Evolutionary conservation across 192 early-diverging fungal genomes (phyloP).

Genomic region (Gaertneriomyces semiglobifer): DNA sequence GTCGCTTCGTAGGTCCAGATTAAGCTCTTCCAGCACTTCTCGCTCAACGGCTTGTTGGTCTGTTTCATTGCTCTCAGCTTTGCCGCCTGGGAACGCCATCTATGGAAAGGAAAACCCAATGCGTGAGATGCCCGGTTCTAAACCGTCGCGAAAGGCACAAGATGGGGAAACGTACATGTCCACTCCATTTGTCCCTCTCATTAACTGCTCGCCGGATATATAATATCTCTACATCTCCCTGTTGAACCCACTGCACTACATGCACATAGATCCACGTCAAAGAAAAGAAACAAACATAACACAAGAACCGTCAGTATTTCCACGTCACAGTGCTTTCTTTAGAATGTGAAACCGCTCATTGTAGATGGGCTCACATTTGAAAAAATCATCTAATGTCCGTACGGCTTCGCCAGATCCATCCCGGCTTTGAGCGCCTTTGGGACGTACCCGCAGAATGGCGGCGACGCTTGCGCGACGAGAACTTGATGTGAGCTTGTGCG

Average conservation of each 20-base stretch:
- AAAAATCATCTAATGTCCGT: too few relatives aligned
- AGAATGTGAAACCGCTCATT: too few relatives aligned
- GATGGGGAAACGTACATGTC: constrained; percentile 20
- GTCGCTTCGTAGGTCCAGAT: constrained; percentile 19
- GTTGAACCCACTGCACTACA: constrained; percentile 23
- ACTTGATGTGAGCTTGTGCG: too few relatives aligned
- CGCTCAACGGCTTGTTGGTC: constrained; percentile 32
- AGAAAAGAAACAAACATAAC: too few relatives aligned
- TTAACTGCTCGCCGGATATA: constrained; percentile 25
- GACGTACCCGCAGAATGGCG: too few relatives aligned
- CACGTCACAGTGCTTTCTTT: too few relatives aligned
- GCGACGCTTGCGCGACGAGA: too few relatives aligned
- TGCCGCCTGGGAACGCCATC: constrained; percentile 39
- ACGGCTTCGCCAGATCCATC: too few relatives aligned
- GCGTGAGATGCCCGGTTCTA: not conserved
- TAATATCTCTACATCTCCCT: constrained; percentile 23
- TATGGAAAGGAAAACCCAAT: not conserved
- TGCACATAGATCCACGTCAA: too few relatives aligned
- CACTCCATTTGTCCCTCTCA: constrained; percentile 30
- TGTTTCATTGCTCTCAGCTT: constrained; percentile 25
- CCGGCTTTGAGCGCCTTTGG: too few relatives aligned
- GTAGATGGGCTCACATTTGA: too few relatives aligned
- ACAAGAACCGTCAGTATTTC: too few relatives aligned
- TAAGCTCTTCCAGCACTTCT: constrained; percentile 33
- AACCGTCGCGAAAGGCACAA: not conserved